Base-by-base conservation (phyloP, 768 basidiomycete species). In the Suillus americanus region DNA sequence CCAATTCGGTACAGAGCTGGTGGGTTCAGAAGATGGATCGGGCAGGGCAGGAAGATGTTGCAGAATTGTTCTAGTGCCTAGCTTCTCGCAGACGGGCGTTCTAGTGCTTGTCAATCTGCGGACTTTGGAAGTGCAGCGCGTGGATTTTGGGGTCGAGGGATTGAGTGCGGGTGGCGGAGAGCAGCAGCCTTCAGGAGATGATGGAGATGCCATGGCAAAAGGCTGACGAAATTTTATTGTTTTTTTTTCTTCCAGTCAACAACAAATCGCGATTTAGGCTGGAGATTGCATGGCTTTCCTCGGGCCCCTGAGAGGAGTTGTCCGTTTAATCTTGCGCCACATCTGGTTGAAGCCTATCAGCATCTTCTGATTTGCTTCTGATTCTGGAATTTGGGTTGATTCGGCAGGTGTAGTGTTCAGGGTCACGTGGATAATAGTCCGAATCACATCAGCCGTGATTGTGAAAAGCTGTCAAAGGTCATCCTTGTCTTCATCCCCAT, bases 31-130 rank as follows among this genome's bases (percentile, higher is more conserved):
- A 72, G 68, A 75, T 53, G 73, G 67, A 62, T 61, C 70, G 68
- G 69, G 69, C 53, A 60, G 25, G 37, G 67, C 78, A 72, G 64
- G 8, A 33, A 79, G 77, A 67, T 78, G 72, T 68, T 91, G 89
- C 78, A 81, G 95, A 61, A 79, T 97, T 45, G 82, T 98, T 30
- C 80, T 97, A 65, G 78, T 97, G 30, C 97, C 97, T 1, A 83
- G 81, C 43, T 98, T 98, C 72, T 80, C 86, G 18, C 82, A 89
- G 72, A 91, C 91, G 10, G 95, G 95, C 2, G 79, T 83, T 46
- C 74, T 99, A 60, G 92, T 89, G 23, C 80, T 97, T 10, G 82
- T 97, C 56, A 93, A 97, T 74, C 74, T 95, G 69, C 81, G 86
- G 72, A 91, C 89, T 25, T 77, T 97, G 71, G 89, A 84, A 62